Evolutionary conservation across 73 alveolate species (phyloP).

Genomic region (Paramecium octaurelia): DNA sequence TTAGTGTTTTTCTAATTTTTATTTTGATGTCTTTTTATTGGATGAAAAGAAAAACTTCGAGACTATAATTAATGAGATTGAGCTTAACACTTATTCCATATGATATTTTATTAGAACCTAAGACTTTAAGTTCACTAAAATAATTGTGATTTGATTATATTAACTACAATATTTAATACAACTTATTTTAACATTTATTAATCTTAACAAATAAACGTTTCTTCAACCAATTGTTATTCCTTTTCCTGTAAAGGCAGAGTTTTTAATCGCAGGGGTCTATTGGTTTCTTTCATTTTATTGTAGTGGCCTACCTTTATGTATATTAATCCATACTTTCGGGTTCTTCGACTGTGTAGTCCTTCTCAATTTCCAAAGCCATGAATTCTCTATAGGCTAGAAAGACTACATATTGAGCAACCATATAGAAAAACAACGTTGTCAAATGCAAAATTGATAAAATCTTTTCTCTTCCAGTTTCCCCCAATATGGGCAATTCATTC

Average conservation of each 20-base stretch:
- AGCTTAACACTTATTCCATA: not conserved
- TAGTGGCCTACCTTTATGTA: not conserved
- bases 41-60: not conserved
- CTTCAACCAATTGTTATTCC: not conserved
- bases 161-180: not conserved
- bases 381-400: not conserved
- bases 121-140: not conserved
- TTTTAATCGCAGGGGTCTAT: not conserved
- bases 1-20: not conserved
- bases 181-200: not conserved
- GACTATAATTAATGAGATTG: not conserved
- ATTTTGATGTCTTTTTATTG: not conserved
- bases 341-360: not conserved
- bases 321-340: not conserved
- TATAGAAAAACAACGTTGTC: not conserved
- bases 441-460: not conserved
- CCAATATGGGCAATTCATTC: not conserved
- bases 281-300: not conserved
- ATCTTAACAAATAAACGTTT: not conserved
- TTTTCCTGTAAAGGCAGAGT: not conserved
- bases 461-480: not conserved
- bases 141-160: not conserved
- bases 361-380: not conserved
- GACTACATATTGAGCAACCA: not conserved
- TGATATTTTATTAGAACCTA: constrained; percentile 3